These are phyloP conservation scores for Starmerella potacharoeniae DNA, from an alignment of 805 yeast species.

Conservation along the genomic window DNA sequence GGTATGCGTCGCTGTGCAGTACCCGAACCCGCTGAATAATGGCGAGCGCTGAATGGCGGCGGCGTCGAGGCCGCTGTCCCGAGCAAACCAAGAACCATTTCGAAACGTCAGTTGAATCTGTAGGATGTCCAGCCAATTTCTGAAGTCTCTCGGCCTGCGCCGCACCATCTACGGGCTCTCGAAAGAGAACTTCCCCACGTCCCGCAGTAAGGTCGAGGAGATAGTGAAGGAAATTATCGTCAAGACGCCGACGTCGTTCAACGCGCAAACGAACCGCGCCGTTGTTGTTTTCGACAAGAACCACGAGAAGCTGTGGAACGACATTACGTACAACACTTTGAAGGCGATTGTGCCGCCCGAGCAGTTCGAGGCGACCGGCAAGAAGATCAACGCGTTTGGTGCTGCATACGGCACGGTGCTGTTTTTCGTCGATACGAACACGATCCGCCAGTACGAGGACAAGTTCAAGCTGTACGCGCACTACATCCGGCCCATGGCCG, in stretches of 20 bases:
- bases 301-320: constrained; percentile 38
- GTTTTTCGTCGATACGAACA: constrained; percentile 37
- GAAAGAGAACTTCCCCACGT: constrained; percentile 35
- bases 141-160: constrained; percentile 29
- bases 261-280: constrained; percentile 42
- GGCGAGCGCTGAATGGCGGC: no score
- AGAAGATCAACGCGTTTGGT: constrained; percentile 33
- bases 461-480: constrained; percentile 36
- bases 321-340: constrained; percentile 28
- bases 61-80: background rate
- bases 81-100: background rate
- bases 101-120: background rate
- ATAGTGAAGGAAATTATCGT: constrained; percentile 37
- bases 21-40: background rate
- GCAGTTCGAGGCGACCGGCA: constrained; percentile 32
- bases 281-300: constrained; percentile 36
- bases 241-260: constrained; percentile 42
- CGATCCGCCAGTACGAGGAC: constrained; percentile 34
- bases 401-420: constrained; percentile 40
- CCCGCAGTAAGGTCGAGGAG: constrained; percentile 32
- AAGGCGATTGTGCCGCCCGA: constrained; percentile 32
- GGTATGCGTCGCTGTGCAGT: background rate
- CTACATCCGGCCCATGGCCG: constrained; percentile 39
- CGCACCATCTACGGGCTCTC: constrained; percentile 39
- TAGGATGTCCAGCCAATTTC: constrained; percentile 11